Conservation (phyloP, 176 grass and related monocot genomes). For the Aechmea fasciata region DNA sequence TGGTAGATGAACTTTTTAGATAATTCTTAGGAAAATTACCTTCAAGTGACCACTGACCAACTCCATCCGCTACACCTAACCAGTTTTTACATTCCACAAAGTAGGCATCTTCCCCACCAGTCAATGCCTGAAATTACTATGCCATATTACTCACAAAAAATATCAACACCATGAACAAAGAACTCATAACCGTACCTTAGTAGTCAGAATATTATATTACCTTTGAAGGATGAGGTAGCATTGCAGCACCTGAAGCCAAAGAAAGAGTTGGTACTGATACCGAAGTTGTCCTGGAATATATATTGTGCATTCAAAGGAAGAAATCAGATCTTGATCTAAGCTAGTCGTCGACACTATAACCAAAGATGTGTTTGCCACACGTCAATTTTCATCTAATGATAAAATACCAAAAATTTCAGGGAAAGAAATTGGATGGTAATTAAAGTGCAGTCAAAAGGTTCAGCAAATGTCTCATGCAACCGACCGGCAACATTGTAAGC, state of each 20-base stretch:
- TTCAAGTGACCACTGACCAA: constrained; percentile 98
- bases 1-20: neutral
- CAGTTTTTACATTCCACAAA: constrained; percentile 58
- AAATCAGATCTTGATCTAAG: constrained; percentile 4
- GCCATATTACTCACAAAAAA: constrained; percentile 3
- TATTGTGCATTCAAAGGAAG: constrained; percentile 14
- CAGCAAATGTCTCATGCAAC: neutral
- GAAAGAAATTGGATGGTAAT: neutral
- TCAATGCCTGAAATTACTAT: constrained; percentile 42
- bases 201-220: constrained; percentile 21
- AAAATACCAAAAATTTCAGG: too few species aligned
- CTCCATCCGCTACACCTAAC: constrained; percentile 96
- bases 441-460: neutral
- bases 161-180: neutral
- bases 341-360: neutral
- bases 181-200: neutral
- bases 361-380: neutral
- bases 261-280: constrained; percentile 25
- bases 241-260: constrained; percentile 73
- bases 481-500: constrained; percentile 3
- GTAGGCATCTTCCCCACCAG: constrained; percentile 96
- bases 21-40: constrained; percentile 31
- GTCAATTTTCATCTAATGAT: too few species aligned
- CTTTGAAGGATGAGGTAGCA: constrained; percentile 95
- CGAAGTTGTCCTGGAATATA: constrained; percentile 11